These are phyloP conservation scores for Crithidia fasciculata DNA, from an alignment of 208 protist genomes.

Conservation along the genomic window DNA sequence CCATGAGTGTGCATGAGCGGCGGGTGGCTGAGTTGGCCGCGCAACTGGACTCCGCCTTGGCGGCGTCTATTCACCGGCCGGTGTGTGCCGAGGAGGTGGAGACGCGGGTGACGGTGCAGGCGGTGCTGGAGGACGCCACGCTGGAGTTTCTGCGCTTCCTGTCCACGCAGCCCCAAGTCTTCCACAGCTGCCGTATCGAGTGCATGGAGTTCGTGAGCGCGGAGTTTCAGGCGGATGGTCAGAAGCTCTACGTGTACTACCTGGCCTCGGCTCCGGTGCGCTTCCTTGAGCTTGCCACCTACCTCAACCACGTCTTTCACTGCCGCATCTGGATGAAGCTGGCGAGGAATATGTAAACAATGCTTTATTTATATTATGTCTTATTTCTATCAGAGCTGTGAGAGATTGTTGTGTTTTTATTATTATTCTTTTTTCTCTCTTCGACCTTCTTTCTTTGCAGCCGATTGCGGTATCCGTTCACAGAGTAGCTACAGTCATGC, in stretches of 20 bases:
- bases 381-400: too few relatives aligned
- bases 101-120: conserved; percentile 21
- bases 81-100: conserved; percentile 21
- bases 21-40: conserved; percentile 24
- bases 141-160: conserved; percentile 42
- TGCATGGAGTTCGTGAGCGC: conserved; percentile 70
- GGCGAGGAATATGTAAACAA: conserved; percentile 10
- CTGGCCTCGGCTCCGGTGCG: conserved; percentile 41
- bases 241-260: conserved; percentile 86
- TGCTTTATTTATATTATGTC: too few relatives aligned
- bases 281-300: conserved; percentile 77
- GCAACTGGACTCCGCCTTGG: conserved; percentile 23
- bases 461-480: too few relatives aligned
- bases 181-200: conserved; percentile 59
- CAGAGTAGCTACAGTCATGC: too few relatives aligned
- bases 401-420: not conserved
- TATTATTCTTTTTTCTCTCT: not conserved
- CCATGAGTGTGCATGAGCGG: conserved; percentile 27
- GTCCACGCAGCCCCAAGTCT: conserved; percentile 28
- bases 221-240: conserved; percentile 82
- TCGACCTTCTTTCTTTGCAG: too few relatives aligned
- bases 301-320: conserved; percentile 72
- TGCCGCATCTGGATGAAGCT: conserved; percentile 84
- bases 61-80: conserved; percentile 43
- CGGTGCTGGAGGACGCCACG: conserved; percentile 38